Base-by-base conservation (phyloP, 176 grass and related monocot genomes). In the sorghum (Sorghum bicolor) region DNA sequence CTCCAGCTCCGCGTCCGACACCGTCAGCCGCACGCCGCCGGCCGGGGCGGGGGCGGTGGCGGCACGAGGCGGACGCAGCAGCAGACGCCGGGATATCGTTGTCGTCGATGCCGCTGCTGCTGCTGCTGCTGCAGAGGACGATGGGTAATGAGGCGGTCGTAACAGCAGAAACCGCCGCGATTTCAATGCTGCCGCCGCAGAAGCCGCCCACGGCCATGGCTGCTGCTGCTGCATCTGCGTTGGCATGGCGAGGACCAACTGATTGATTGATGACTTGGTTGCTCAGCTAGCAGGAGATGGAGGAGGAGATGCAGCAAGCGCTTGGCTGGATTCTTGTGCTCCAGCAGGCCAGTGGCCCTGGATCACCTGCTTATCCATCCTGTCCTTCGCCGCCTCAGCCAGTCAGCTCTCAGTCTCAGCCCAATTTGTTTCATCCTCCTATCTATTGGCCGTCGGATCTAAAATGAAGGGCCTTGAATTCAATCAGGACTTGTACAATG, bases 1-100 rank as follows among this genome's bases (percentile, higher is more conserved):
- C 2, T 85, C 80, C 34, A 95, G 95, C 80, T 98, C 92, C 4
- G 82, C 38, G 76, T 95, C 96, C 10, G 92, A 94, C 26, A 98
- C 65, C 8, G 96, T 86, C 72, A 98, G 50, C 6, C 6, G 15
- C 66, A 76, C 15, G 37, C 22, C 17, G 4, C 19, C 8, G 19
- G 7, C n/a, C 9, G 53, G 20, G 19, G 6, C 9, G 55, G 40
- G 6, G 1, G 53, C 8, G n/a, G 58, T 4, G n/a, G 26, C 5
- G n/a, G 26, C 5, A 25, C 36, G 67, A 39, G 67, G 67, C 19
- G 36, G 34, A 37, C 4, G 19, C 34, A 39, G 33, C 6, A 4
- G 16, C 32, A 2, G 30, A 5, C 14, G 44, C 16, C 17, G 48
- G 48, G 52, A n/a, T 22, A n/a, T n/a, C 52, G 52, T n/a, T 20